Conservation (phyloP, 2,329 filamentous ascomycete species). For the Seiridium unicorne region DNA sequence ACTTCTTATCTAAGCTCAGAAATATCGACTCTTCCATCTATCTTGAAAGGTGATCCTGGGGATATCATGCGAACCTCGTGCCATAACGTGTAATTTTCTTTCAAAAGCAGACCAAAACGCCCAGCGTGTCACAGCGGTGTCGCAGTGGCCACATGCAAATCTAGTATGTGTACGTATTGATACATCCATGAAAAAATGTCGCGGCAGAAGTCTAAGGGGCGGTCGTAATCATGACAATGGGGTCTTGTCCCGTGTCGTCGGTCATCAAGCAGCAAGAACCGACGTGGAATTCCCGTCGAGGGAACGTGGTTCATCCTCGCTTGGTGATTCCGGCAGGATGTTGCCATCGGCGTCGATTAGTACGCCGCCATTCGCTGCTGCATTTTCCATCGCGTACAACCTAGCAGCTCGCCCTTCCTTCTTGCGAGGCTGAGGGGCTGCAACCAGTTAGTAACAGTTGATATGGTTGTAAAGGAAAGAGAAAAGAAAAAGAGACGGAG, state of each 20-base stretch:
- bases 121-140: neutral
- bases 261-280: neutral
- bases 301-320: neutral
- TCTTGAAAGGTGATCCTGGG: neutral
- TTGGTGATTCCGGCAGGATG: conserved; percentile 18
- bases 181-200: conserved; percentile 16
- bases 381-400: conserved; percentile 27
- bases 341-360: conserved; percentile 25
- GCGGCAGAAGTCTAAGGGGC: conserved; percentile 13
- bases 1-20: neutral
- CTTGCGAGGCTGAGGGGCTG: conserved; percentile 33
- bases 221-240: conserved; percentile 18
- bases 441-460: conserved; percentile 12
- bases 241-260: neutral
- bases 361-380: conserved; percentile 18
- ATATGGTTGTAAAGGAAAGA: neutral
- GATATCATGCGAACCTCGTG: neutral
- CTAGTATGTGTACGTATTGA: neutral
- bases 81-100: neutral
- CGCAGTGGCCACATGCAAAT: conserved; percentile 6
- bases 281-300: neutral
- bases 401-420: conserved; percentile 33
- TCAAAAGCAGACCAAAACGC: neutral
- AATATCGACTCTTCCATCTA: neutral
- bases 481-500: neutral